Conservation (phyloP, 371 early-diverging fungal species). For the Syncephalis plumigaleata region DNA sequence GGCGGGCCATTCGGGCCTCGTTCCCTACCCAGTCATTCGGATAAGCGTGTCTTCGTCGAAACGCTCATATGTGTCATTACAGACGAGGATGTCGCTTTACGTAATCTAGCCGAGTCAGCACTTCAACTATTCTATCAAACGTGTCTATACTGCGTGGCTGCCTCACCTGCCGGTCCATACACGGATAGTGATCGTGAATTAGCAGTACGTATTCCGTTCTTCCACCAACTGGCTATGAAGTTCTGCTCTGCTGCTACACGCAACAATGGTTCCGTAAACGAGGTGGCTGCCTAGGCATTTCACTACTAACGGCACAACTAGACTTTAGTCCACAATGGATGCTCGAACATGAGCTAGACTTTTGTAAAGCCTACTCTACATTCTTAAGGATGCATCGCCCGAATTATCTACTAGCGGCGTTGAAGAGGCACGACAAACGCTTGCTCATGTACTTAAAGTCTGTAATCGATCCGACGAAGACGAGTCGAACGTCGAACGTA, state of each 20-base stretch:
- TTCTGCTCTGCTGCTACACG: slow-evolving; percentile 73
- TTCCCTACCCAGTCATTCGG: slow-evolving; percentile 9
- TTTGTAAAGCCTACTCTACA: slow-evolving; percentile 82
- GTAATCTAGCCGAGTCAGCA: slow-evolving; percentile 50
- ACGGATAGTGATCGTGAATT: slow-evolving; percentile 36
- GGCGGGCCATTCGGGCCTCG: background rate
- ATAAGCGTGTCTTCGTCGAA: slow-evolving; percentile 49
- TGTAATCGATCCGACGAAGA: slow-evolving; percentile 52
- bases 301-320: slow-evolving; percentile 58
- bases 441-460: slow-evolving; percentile 59
- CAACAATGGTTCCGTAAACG: slow-evolving; percentile 69
- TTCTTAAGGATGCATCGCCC: slow-evolving; percentile 80
- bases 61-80: slow-evolving; percentile 65
- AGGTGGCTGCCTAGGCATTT: slow-evolving; percentile 83
- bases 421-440: slow-evolving; percentile 55
- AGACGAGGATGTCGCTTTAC: slow-evolving; percentile 35
- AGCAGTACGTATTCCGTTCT: slow-evolving; percentile 47
- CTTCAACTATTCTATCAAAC: slow-evolving; percentile 42
- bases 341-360: slow-evolving; percentile 79
- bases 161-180: slow-evolving; percentile 4
- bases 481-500: slow-evolving; percentile 29
- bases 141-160: slow-evolving; percentile 13
- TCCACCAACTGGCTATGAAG: slow-evolving; percentile 54
- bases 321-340: slow-evolving; percentile 80
- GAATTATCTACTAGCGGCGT: slow-evolving; percentile 61